These are phyloP conservation scores for Leccinum pachyderme DNA, from an alignment of 1,284 basidiomycete genomes.

Conservation along the genomic window DNA sequence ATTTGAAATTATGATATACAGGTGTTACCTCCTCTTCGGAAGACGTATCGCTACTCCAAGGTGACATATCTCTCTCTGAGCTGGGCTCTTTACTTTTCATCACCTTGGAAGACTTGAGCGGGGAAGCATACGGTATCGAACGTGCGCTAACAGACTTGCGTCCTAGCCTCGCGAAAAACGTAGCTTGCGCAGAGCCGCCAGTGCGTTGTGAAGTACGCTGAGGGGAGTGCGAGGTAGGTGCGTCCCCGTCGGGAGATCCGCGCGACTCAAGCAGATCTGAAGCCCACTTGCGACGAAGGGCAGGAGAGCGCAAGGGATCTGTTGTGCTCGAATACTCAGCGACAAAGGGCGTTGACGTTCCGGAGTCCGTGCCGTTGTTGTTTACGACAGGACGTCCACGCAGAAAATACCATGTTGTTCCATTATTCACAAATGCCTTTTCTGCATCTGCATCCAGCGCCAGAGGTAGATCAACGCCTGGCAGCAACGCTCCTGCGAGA, in stretches of 20 bases:
- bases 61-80: constrained; percentile 35
- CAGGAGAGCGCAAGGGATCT: constrained; percentile 41
- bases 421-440: constrained; percentile 45
- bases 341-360: constrained; percentile 26
- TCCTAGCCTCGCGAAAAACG: constrained; percentile 36
- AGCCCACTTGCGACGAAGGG: constrained; percentile 47
- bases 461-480: constrained; percentile 44
- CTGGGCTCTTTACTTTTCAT: constrained; percentile 29
- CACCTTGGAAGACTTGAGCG: constrained; percentile 30
- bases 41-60: constrained; percentile 69
- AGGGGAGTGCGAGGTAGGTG: constrained; percentile 13
- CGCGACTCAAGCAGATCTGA: constrained; percentile 40
- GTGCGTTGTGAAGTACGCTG: constrained; percentile 7
- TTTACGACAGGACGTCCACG: constrained; percentile 26
- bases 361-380: constrained; percentile 25
- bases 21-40: constrained; percentile 49
- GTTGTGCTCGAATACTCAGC: constrained; percentile 25
- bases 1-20: constrained; percentile 25
- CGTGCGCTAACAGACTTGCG: constrained; percentile 51
- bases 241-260: constrained; percentile 18
- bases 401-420: constrained; percentile 47
- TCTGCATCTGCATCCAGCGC: constrained; percentile 63
- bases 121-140: constrained; percentile 43
- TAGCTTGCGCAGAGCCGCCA: constrained; percentile 17
- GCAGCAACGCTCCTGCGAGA: constrained; percentile 2